Base-by-base conservation (phyloP, 345 rosid species). In the Lumnitzera littorea region DNA sequence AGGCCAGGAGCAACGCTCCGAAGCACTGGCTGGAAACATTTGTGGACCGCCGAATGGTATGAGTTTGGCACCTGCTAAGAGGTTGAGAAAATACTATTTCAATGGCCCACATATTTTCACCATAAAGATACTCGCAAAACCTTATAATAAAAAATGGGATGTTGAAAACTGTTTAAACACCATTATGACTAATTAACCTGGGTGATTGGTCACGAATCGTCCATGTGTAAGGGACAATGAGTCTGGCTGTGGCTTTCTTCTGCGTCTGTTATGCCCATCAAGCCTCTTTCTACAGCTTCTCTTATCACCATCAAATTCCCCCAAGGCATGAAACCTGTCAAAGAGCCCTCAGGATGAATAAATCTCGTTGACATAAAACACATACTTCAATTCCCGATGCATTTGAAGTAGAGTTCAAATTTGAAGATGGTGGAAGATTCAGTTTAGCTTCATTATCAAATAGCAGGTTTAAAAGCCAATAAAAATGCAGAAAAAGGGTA, bases 251-350 rank as follows among this genome's bases (percentile, higher is more conserved):
- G 88, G 76, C 80, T 87, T 87, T 69, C 91, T 81, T 48, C 88
- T 69, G 10, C 95, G 81, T 25, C 87, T 61, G 72, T 87, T 87
- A 66, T 87, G 95, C 17, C 91, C 91, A 56, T 87, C 95, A 11
- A 87, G 95, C 16, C 91, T 80, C 62, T 82, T 87, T 57, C 95
- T 77, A 72, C 91, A 87, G 84, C 95, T 87, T 69, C 95, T 67
- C 65, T 87, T 87, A 55, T 80, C 89, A 17, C 82, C 88, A 58
- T 87, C 91, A 58, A 87, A 87, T 65, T 87, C 95, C 58, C n/a
- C 79, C 64, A 84, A 71, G 4, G 89, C 80, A 78, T 87, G 91
- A 69, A 87, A 87, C 84, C 91, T 87, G 50, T 50, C 48, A 24
- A 48, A 57, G 50, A 23, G 6, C 41, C 25, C 41, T 12, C 2